Base-by-base conservation (phyloP, 352 stramenopile genomes). In the Stramenopiles sp. region DNA sequence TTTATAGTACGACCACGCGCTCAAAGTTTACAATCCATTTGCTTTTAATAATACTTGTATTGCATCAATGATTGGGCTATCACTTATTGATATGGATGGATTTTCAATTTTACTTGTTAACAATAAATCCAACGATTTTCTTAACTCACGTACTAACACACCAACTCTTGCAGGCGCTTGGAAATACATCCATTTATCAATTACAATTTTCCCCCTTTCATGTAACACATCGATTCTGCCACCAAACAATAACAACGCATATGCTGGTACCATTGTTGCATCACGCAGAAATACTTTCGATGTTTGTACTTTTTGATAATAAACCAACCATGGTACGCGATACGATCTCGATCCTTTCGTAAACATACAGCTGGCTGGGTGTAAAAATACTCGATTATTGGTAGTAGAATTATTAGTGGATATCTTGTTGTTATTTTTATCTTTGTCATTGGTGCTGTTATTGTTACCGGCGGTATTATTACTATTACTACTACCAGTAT, bases 201-300 rank as follows among this genome's bases (percentile, higher is more conserved):
- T 78, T 0, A 79, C 85, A 23, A 96, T 82, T 74, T 90, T 79
- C 32, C 92, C 87, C 82, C 96, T 91, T 79, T 93, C 91, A 82
- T 97, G 92, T 33, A 90, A 86, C 0, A 98, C 90, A 4, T 93
- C 89, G 32, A 98, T 82, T 1, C 83, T 83, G n/a, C 96, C 96
- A 29, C 95, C 96, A 85, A 99, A 99, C 20, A 99, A 87, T 31
- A 99, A 85, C 76, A 99, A 86, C 32, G 94, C 90, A 83, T 98
- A 99, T 6, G 94, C 87, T 73, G 93, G 93, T 80, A 97, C 94
- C 88, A 98, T 97, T 7, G 95, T 98, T 53, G 88, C 93, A 84
- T 99, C 95, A 74, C 94, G 91, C 23, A 99, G 87, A 83, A 98
- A 99, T 6, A 98, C 82, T 86, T 98, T 98, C 74, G 90, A 96